These are phyloP conservation scores for Xylaria polymorpha DNA, from an alignment of 2,329 filamentous ascomycete genomes.

Conservation along the genomic window DNA sequence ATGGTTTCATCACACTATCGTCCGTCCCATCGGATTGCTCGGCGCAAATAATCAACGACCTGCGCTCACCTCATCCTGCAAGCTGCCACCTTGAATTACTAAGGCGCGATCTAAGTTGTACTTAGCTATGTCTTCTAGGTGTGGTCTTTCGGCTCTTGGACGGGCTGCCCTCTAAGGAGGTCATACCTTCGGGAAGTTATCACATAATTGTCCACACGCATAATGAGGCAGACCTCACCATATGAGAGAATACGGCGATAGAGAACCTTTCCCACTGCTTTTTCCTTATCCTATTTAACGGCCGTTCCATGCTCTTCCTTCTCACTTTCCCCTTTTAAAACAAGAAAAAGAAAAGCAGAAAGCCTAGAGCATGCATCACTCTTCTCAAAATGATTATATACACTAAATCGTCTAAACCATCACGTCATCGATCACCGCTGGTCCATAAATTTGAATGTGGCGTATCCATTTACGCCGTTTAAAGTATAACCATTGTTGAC, in stretches of 20 bases:
- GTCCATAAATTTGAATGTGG: not conserved
- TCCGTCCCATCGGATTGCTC: slow-evolving; percentile 19
- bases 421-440: not conserved
- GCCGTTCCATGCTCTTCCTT: not conserved
- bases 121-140: not conserved
- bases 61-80: not conserved
- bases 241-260: not conserved
- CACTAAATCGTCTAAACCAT: not conserved
- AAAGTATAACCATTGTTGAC: not conserved
- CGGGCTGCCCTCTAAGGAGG: not conserved
- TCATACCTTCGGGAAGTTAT: not conserved
- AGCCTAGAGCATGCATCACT: not conserved
- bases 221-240: not conserved
- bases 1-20: slow-evolving; percentile 12
- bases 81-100: not conserved
- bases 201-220: not conserved
- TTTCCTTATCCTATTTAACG: not conserved
- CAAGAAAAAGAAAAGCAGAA: not conserved
- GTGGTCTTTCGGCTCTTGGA: not conserved
- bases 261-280: not conserved
- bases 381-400: not conserved
- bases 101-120: not conserved
- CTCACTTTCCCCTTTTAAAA: not conserved
- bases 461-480: not conserved
- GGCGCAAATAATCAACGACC: not conserved